Conservation (phyloP, 108 stramenopile genomes). For the Stephanodiscus minutulus region DNA sequence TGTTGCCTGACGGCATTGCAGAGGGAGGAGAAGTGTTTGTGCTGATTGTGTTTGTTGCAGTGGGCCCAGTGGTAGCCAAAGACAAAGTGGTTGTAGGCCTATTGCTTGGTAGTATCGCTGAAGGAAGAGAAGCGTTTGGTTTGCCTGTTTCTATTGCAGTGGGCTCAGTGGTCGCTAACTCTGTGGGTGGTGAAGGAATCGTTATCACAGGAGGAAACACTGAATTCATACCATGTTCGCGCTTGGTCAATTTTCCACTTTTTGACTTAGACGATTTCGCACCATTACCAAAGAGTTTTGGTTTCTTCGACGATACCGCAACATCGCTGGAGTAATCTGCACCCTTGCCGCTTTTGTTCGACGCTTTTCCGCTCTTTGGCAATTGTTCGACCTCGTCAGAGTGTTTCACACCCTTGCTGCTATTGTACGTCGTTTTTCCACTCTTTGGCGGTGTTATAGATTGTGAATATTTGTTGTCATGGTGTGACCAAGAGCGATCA, state of each 20-base stretch:
- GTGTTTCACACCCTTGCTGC: background rate
- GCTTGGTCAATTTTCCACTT: background rate
- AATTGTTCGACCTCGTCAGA: background rate
- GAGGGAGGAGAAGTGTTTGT: background rate
- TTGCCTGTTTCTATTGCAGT: background rate
- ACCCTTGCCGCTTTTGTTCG: too few species aligned
- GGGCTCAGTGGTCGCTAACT: background rate
- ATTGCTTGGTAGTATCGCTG: background rate
- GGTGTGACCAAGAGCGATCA: background rate
- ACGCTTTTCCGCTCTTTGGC: background rate
- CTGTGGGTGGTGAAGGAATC: background rate
- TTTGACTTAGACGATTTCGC: background rate
- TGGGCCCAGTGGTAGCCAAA: background rate
- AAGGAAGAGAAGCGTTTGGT: background rate
- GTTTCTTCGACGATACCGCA: too few species aligned
- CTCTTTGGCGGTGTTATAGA: background rate
- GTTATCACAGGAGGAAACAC: background rate
- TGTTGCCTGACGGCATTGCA: background rate
- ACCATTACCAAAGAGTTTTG: too few species aligned
- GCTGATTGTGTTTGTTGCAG: background rate
- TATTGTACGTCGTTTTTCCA: background rate
- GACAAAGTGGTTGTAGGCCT: background rate
- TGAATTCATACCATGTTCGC: too few species aligned
- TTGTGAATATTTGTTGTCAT: background rate
- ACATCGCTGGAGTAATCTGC: too few species aligned